Evolutionary conservation across 768 basidiomycete species (phyloP), one percentile per base, ranked within the genome.

Genomic region (Boletus rubescentipes): DNA sequence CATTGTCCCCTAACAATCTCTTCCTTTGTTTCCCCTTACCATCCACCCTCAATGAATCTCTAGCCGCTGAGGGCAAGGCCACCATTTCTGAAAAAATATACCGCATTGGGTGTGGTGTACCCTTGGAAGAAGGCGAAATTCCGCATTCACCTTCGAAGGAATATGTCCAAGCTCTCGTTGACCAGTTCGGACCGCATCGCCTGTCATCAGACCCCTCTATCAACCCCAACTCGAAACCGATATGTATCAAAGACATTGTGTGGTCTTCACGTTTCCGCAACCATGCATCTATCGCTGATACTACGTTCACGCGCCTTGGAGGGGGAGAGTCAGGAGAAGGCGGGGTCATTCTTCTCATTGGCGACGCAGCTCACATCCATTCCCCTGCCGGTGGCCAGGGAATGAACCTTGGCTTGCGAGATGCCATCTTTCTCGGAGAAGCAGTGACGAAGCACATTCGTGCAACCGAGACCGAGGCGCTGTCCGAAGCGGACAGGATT

Each of bases 341-440:
- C 2, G 60, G 57, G 0, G 55, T 36, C 2, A 44, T 69, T 38
- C 16, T 69, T 41, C 59, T 80, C 38, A 35, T 76, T 6, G 77
- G 77, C 5, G 78, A 79, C 58, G 78, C 81, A 4, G 82, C 81
- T 29, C 72, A 78, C 21, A 74, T 81, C 40, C 81, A 80, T 54
- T 76, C 80, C 0, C 81, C 80, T 20, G 69, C 74, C 9, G 82
- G 81, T 2, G 82, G 82, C 1, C 80, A 82, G 44, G 81, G 82
- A 12, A 79, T 82, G 80, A 81, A 82, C 53, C 73, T 82, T 16
- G 79, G 81, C 6, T 64, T 82, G 15, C 73, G 80, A 15, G 82
- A 83, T 56, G 80, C 78, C 8, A 64, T 80, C n/a, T 67, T 70
- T 46, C 72, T 82, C 6, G 79, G 75, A 9, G 70, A 75, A 15